These are phyloP conservation scores for Lophiotrema nucula DNA, from an alignment of 495 filamentous ascomycete genomes.

Conservation along the genomic window DNA sequence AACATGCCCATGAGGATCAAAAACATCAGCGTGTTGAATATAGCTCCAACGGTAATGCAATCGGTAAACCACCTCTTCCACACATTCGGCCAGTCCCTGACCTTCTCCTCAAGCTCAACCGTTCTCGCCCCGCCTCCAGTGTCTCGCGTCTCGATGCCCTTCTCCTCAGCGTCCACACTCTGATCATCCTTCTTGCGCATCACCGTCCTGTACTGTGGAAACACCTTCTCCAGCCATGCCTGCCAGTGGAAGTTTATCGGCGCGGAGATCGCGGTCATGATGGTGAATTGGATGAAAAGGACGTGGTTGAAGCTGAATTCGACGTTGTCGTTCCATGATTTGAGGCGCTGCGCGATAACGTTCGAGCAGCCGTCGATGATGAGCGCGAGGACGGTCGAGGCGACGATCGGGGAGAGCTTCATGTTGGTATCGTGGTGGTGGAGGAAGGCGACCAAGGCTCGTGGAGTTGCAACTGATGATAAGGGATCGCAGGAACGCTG, in stretches of 20 bases:
- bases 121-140: not conserved
- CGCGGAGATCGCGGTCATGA: conserved; percentile 10
- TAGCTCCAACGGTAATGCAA: conserved; percentile 31
- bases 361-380: conserved; percentile 24
- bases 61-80: conserved; percentile 30
- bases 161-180: conserved; percentile 14
- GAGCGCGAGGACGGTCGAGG: conserved; percentile 19
- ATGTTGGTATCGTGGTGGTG: too few relatives aligned
- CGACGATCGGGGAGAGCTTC: conserved; percentile 19
- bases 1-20: conserved; percentile 26
- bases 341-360: conserved; percentile 26
- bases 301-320: conserved; percentile 23
- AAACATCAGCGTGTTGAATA: conserved; percentile 27
- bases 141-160: conserved; percentile 3
- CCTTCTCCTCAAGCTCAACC: conserved; percentile 9
- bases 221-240: conserved; percentile 15
- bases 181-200: conserved; percentile 2
- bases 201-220: conserved; percentile 20
- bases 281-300: conserved; percentile 29
- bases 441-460: too few relatives aligned
- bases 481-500: too few relatives aligned
- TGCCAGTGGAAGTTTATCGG: conserved; percentile 31
- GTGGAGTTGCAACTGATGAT: too few relatives aligned
- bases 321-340: conserved; percentile 9
- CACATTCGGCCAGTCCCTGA: conserved; percentile 28